These are phyloP conservation scores for Tricharina praecox DNA, from an alignment of 495 filamentous ascomycete genomes.

Conservation along the genomic window DNA sequence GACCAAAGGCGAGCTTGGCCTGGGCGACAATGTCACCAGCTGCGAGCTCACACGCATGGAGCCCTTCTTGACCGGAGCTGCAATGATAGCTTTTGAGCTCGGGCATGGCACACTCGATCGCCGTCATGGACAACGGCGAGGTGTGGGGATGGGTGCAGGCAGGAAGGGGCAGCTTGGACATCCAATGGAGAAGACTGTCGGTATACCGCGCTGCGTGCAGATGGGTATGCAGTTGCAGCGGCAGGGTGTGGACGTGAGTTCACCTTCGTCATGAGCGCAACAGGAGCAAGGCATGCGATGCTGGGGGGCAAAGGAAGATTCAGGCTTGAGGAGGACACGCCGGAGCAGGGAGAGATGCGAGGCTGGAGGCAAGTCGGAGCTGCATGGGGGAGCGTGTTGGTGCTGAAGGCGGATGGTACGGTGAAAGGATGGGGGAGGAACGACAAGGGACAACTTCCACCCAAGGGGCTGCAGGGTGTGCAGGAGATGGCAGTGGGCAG, in stretches of 20 bases:
- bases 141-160: slow-evolving; percentile 73
- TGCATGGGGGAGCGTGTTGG: slow-evolving; percentile 65
- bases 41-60: slow-evolving; percentile 10
- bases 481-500: slow-evolving; percentile 58
- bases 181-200: slow-evolving; percentile 32
- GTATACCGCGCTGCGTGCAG: slow-evolving; percentile 43
- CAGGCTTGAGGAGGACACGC: slow-evolving; percentile 36
- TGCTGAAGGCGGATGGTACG: slow-evolving; percentile 39
- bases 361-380: slow-evolving; percentile 41
- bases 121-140: slow-evolving; percentile 53
- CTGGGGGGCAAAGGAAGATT: slow-evolving; percentile 35
- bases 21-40: slow-evolving; percentile 30
- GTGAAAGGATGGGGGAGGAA: slow-evolving; percentile 58
- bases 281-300: slow-evolving; percentile 45
- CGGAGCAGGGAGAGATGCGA: slow-evolving; percentile 27
- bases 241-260: slow-evolving; percentile 71
- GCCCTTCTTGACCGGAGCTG: slow-evolving; percentile 41
- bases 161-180: slow-evolving; percentile 75
- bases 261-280: slow-evolving; percentile 43
- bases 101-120: slow-evolving; percentile 63
- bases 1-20: slow-evolving; percentile 53
- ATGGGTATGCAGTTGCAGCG: slow-evolving; percentile 36
- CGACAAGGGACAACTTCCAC: slow-evolving; percentile 68
- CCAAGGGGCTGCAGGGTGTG: slow-evolving; percentile 35
- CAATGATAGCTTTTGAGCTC: slow-evolving; percentile 43